Percentiles rank a stretch among this genome's conserved stretches.
These are phyloP conservation scores for Phytophthora gonapodyides DNA, from an alignment of 352 stramenopile genomes.

Conservation along the genomic window DNA sequence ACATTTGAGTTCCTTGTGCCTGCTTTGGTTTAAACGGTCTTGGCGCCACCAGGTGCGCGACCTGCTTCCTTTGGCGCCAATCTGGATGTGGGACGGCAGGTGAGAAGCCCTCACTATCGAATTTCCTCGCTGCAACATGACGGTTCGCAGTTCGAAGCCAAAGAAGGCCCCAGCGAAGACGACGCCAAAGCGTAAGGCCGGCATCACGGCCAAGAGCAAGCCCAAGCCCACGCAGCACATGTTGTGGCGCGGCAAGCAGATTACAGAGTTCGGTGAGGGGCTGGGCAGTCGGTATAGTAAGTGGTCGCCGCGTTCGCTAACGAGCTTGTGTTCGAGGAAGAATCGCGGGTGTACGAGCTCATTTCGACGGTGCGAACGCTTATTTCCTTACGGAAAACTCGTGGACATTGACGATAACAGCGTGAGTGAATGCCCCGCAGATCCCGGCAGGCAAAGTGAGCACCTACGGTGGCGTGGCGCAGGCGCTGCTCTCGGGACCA, in stretches of 20 bases:
- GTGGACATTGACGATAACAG: not conserved
- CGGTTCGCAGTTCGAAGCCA: conserved; percentile 15
- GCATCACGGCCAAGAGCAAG: conserved; percentile 20
- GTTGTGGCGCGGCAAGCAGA: conserved; percentile 69
- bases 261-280: conserved; percentile 71
- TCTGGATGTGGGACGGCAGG: conserved; percentile 5
- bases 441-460: conserved; percentile 80
- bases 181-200: conserved; percentile 18
- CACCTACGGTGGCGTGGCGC: conserved; percentile 75
- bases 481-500: conserved; percentile 63
- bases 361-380: conserved; percentile 57
- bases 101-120: conserved; percentile 22
- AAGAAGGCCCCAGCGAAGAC: conserved; percentile 30
- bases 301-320: too few species aligned
- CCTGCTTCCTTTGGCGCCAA: conserved; percentile 30
- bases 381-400: not conserved
- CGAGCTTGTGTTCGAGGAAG: conserved; percentile 26
- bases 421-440: conserved; percentile 26
- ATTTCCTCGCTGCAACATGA: conserved; percentile 23
- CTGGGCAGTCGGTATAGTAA: too few species aligned
- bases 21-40: not conserved
- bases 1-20: not conserved
- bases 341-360: conserved; percentile 80
- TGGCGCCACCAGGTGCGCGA: conserved; percentile 17
- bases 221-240: conserved; percentile 55